Percentiles rank a stretch among this genome's conserved stretches.
phyloP scores from a whole-genome alignment of 176 grass and related monocot genomes.

The Tillandsia leiboldiana region DNA sequence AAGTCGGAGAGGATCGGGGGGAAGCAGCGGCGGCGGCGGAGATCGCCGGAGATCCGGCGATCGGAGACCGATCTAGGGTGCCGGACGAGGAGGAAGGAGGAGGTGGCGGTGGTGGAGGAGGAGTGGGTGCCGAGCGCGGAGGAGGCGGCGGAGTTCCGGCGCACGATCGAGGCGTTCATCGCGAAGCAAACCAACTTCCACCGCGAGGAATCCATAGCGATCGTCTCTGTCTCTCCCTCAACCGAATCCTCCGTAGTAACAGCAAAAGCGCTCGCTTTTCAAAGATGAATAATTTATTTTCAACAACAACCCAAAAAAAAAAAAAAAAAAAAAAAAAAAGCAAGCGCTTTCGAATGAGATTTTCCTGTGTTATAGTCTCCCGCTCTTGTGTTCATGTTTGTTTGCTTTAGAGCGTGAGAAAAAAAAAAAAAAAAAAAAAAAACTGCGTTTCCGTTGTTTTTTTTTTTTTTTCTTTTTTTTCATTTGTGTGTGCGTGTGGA shows the following conservation, averaged over 20 bases:
- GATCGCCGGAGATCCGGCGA: slow-evolving; percentile 44
- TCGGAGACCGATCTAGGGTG: slow-evolving; percentile 43
- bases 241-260: not conserved
- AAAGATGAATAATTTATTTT: not conserved
- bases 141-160: slow-evolving; percentile 66
- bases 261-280: not conserved
- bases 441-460: no score
- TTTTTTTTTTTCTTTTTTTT: no score
- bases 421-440: no score
- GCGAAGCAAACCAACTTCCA: slow-evolving; percentile 69
- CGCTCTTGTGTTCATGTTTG: not conserved
- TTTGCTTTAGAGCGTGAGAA: not conserved
- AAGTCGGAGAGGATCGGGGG: slow-evolving; percentile 48
- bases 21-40: slow-evolving; percentile 11
- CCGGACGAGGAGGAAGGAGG: slow-evolving; percentile 27
- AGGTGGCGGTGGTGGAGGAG: slow-evolving; percentile 24
- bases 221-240: not conserved
- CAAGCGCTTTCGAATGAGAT: not conserved
- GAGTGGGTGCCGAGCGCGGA: slow-evolving; percentile 24
- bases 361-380: not conserved
- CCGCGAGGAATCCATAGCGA: slow-evolving; percentile 62
- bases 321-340: not conserved
- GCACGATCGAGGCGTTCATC: slow-evolving; percentile 81
- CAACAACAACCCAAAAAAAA: not conserved
- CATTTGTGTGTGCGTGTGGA: no score